A percentile compares a stretch with the other conserved stretches of the same genome.
These are phyloP conservation scores for Porphyrellus sp. DNA, from an alignment of 1,284 basidiomycete genomes.

Conservation along the genomic window DNA sequence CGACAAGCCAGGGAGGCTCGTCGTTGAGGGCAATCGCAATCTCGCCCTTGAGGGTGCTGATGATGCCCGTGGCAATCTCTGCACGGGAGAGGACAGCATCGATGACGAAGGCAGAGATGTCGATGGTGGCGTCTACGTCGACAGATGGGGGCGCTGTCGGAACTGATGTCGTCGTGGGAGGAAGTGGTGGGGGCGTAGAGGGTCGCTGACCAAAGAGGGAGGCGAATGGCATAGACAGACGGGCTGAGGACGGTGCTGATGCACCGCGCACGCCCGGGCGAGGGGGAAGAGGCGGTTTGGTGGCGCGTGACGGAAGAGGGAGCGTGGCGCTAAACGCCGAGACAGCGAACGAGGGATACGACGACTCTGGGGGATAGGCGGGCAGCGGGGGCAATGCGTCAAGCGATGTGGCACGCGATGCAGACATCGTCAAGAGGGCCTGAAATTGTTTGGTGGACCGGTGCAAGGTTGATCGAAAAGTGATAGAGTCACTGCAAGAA, in stretches of 20 bases:
- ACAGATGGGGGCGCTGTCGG: not conserved
- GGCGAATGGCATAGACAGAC: constrained; percentile 62
- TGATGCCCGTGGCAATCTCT: constrained; percentile 59
- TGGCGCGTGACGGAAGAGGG: constrained; percentile 62
- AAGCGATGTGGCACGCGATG: constrained; percentile 50
- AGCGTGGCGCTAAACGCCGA: constrained; percentile 52
- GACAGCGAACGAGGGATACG: constrained; percentile 55
- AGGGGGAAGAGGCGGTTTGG: constrained; percentile 64
- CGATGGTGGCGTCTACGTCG: constrained; percentile 40
- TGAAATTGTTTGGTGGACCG: constrained; percentile 59
- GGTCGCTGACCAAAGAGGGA: constrained; percentile 57
- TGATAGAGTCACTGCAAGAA: constrained; percentile 51
- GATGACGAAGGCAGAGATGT: constrained; percentile 60
- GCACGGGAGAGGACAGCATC: constrained; percentile 48
- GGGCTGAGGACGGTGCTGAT: constrained; percentile 25
- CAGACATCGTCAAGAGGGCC: constrained; percentile 49
- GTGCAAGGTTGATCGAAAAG: constrained; percentile 64
- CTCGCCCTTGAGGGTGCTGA: constrained; percentile 56
- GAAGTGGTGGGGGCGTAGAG: constrained; percentile 34
- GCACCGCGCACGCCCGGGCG: constrained; percentile 39
- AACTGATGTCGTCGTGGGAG: constrained; percentile 3
- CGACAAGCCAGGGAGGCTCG: constrained; percentile 60
- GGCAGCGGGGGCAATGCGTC: constrained; percentile 51
- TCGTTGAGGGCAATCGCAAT: constrained; percentile 48
- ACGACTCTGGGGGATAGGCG: constrained; percentile 29